These are phyloP conservation scores for Camelina hispida DNA, from an alignment of 345 rosid species.

Conservation along the genomic window DNA sequence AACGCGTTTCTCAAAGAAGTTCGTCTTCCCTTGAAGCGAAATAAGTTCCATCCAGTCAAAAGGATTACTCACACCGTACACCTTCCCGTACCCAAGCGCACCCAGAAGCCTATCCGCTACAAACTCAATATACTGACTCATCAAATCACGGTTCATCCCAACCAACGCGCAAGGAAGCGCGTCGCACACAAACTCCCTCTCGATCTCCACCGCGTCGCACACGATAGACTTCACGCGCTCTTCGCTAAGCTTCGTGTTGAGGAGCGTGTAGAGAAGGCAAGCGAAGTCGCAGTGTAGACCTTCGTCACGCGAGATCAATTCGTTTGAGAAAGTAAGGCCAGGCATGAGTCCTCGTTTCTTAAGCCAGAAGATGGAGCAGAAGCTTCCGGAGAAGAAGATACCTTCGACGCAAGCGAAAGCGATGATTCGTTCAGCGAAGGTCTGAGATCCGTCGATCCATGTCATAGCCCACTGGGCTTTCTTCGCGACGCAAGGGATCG, in stretches of 20 bases:
- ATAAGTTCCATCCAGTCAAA: slow-evolving; percentile 98
- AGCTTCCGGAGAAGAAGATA: slow-evolving; percentile 91
- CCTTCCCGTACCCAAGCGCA: slow-evolving; percentile 73
- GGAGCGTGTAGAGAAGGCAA: slow-evolving; percentile 63
- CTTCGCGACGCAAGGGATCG: slow-evolving; percentile 76
- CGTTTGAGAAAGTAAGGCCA: slow-evolving; percentile 91
- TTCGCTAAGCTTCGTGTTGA: slow-evolving; percentile 64
- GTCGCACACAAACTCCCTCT: slow-evolving; percentile 92
- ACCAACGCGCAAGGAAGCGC: slow-evolving; percentile 90
- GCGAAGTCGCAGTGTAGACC: slow-evolving; percentile 97
- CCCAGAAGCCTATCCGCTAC: slow-evolving; percentile 79
- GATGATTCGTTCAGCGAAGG: slow-evolving; percentile 75
- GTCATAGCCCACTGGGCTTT: slow-evolving; percentile 79
- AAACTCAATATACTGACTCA: slow-evolving; percentile 90
- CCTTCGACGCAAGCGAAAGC: slow-evolving; percentile 98
- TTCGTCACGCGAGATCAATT: slow-evolving; percentile 90
- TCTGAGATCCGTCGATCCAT: slow-evolving; percentile 83
- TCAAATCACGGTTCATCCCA: slow-evolving; percentile 78
- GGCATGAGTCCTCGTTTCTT: slow-evolving; percentile 96
- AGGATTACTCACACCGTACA: slow-evolving; percentile 64
- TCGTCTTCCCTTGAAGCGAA: slow-evolving; percentile 84
- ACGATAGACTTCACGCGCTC: slow-evolving; percentile 75
- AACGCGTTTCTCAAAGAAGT: slow-evolving; percentile 85
- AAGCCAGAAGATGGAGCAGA: slow-evolving; percentile 90
- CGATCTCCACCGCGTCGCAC: slow-evolving; percentile 83